phyloP scores from a whole-genome alignment of 257 asterid genomes.

The Scutellaria barbata region DNA sequence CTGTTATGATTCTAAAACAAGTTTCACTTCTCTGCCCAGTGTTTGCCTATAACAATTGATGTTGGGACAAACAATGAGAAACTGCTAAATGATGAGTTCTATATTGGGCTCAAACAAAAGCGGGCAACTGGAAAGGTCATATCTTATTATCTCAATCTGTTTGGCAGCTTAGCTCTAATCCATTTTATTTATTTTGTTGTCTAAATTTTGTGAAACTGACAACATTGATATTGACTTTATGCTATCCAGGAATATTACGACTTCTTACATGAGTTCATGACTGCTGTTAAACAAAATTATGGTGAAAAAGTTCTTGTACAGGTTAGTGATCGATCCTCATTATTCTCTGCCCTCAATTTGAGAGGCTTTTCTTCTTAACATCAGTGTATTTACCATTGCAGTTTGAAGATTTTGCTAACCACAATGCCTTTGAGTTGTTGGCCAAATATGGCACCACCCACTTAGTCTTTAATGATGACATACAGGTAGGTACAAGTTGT shows the following conservation, averaged over 20 bases:
- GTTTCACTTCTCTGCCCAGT: constrained; percentile 49
- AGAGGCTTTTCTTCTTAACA: constrained; percentile 15
- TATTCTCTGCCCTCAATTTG: not conserved
- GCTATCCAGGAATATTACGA: constrained; percentile 75
- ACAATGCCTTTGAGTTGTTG: constrained; percentile 94
- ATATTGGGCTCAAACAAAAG: constrained; percentile 86
- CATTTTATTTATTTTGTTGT: not conserved
- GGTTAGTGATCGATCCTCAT: constrained; percentile 48
- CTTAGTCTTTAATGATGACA: constrained; percentile 90
- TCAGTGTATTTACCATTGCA: constrained; percentile 41
- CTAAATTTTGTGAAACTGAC: constrained; percentile 1
- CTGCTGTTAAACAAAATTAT: constrained; percentile 87
- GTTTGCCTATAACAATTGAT: constrained; percentile 88
- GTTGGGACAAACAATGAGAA: constrained; percentile 91
- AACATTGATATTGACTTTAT: constrained; percentile 13
- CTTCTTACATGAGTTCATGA: constrained; percentile 85
- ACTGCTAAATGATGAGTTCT: constrained; percentile 80
- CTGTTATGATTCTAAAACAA: constrained; percentile 21
- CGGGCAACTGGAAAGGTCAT: constrained; percentile 85
- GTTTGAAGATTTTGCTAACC: constrained; percentile 97
- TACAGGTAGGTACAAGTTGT: constrained; percentile 58
- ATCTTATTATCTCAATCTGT: not conserved
- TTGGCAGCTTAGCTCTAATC: constrained; percentile 13
- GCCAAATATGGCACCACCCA: constrained; percentile 91
- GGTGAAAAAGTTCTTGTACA: constrained; percentile 96